These are phyloP conservation scores for Wickerhamiella spandovensis DNA, from an alignment of 805 yeast genomes.

Conservation along the genomic window DNA sequence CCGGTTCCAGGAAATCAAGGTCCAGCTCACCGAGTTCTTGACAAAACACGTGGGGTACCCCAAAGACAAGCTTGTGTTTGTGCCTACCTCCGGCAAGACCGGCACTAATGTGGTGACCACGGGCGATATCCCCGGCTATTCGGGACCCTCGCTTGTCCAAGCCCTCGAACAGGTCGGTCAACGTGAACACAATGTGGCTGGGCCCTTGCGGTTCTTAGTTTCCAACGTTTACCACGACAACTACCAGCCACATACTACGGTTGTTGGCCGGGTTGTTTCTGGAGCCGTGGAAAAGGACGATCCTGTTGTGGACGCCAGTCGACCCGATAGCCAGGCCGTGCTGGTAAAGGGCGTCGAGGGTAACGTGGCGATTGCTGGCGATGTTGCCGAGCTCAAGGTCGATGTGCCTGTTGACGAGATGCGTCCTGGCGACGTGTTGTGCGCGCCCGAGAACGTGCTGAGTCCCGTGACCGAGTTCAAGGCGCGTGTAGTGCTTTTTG, in stretches of 20 bases:
- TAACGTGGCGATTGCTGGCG: conserved; percentile 40
- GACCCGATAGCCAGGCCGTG: conserved; percentile 34
- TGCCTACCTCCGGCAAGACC: conserved; percentile 57
- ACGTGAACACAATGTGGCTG: conserved; percentile 7
- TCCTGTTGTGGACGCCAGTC: conserved; percentile 30
- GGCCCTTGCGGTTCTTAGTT: conserved; percentile 41
- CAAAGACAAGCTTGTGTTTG: conserved; percentile 30
- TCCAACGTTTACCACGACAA: conserved; percentile 45
- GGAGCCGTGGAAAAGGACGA: conserved; percentile 67
- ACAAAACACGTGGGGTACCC: conserved; percentile 39
- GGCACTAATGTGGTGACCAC: conserved; percentile 52
- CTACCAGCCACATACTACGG: conserved; percentile 35
- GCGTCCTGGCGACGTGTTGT: conserved; percentile 55
- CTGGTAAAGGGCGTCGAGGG: conserved; percentile 17
- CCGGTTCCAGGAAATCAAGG: conserved; percentile 38
- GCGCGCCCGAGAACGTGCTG: conserved; percentile 34
- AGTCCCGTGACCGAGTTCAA: conserved; percentile 35
- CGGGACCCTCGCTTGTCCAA: conserved; percentile 31
- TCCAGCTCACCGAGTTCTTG: conserved; percentile 38
- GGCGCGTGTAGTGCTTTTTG: conserved; percentile 53
- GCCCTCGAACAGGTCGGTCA: conserved; percentile 19
- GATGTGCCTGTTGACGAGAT: conserved; percentile 31
- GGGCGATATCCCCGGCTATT: conserved; percentile 24
- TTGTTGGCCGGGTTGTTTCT: conserved; percentile 52
- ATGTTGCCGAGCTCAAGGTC: conserved; percentile 36